Conservation (phyloP, 2,329 filamentous ascomycete species). For the Cytospora mali region DNA sequence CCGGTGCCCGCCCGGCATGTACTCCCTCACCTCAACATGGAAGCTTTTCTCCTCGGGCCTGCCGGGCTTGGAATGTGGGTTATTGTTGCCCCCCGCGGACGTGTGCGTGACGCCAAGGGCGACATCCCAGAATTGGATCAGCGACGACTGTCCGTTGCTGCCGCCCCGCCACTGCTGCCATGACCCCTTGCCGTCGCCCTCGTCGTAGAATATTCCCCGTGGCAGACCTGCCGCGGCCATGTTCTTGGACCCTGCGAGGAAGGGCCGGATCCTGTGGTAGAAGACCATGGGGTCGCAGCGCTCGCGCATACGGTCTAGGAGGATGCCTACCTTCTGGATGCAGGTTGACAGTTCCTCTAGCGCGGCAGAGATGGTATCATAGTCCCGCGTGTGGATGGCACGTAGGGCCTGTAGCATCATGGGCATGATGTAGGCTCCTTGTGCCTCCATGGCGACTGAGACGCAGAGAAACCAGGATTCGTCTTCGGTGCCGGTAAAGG, state of each 20-base stretch:
- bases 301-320: constrained; percentile 86
- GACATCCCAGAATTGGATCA: constrained; percentile 92
- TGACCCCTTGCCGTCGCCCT: constrained; percentile 64
- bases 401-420: constrained; percentile 77
- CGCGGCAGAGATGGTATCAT: constrained; percentile 60
- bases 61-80: constrained; percentile 31
- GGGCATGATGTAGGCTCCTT: constrained; percentile 73
- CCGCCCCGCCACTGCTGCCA: constrained; percentile 85
- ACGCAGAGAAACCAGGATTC: constrained; percentile 95
- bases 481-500: constrained; percentile 85
- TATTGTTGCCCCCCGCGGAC: constrained; percentile 41
- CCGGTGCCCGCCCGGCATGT: constrained; percentile 87
- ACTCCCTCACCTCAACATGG: constrained; percentile 73
- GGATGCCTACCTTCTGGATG: constrained; percentile 66
- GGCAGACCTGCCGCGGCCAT: constrained; percentile 86
- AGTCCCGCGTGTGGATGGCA: constrained; percentile 65
- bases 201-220: constrained; percentile 81
- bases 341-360: constrained; percentile 67
- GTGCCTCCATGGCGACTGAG: constrained; percentile 86
- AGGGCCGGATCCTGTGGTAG: constrained; percentile 86
- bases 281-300: constrained; percentile 85
- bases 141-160: constrained; percentile 88
- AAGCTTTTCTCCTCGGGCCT: constrained; percentile 40
- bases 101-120: constrained; percentile 80
- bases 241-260: constrained; percentile 88